Conservation (phyloP, 306 rosid genomes). For the Abrus precatorius region DNA sequence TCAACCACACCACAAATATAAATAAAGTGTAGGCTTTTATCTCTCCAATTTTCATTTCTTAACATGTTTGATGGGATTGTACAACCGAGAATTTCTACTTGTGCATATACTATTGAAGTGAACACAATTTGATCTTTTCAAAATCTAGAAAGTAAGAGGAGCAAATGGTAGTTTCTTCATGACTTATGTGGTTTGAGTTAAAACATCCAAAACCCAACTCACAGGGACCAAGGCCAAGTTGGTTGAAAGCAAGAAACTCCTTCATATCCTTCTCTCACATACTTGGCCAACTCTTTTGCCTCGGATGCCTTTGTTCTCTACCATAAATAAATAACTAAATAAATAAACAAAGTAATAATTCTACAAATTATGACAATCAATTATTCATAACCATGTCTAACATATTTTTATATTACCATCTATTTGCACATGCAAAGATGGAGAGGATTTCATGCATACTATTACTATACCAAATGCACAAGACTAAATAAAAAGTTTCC, state of each 20-base stretch:
- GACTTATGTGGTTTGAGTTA: constrained; percentile 51
- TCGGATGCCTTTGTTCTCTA: constrained; percentile 75
- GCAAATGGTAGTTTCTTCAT: constrained; percentile 51
- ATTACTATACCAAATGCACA: background rate
- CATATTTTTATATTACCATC: background rate
- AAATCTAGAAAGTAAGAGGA: constrained; percentile 27
- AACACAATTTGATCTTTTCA: constrained; percentile 49
- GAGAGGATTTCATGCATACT: background rate
- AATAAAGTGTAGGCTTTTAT: constrained; percentile 37
- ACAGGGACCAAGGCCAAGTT: constrained; percentile 68
- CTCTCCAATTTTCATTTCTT: constrained; percentile 42
- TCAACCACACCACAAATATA: background rate
- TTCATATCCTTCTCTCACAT: constrained; percentile 67
- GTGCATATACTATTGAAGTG: constrained; percentile 39
- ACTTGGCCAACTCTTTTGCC: constrained; percentile 62
- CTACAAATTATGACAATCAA: background rate
- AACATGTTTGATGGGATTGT: constrained; percentile 46
- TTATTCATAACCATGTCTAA: constrained; percentile 1
- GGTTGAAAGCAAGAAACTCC: constrained; percentile 67
- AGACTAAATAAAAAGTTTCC: background rate
- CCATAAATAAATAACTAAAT: constrained; percentile 20
- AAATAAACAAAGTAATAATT: constrained; percentile 20
- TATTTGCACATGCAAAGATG: background rate
- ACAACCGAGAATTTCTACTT: constrained; percentile 57
- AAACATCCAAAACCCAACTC: constrained; percentile 61